phyloP scores from a whole-genome alignment of 441 rosid species.

The Eruca vesicaria region DNA sequence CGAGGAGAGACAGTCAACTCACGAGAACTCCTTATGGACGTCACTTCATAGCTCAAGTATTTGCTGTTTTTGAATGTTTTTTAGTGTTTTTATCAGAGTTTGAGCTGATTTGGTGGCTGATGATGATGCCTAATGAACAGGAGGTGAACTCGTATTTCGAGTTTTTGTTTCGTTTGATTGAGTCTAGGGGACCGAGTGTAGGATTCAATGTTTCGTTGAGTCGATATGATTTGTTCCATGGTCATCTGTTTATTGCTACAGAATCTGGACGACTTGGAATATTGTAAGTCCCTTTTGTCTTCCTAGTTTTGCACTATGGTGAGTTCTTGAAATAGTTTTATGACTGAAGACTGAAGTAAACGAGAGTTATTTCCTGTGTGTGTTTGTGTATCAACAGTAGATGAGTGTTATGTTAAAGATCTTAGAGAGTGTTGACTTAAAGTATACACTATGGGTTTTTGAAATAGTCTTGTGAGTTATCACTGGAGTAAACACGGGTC shows the following conservation, averaged over 20 bases:
- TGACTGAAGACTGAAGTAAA: neutral
- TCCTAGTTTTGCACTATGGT: neutral
- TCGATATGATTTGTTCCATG: slow-evolving; percentile 86
- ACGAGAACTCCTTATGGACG: slow-evolving; percentile 81
- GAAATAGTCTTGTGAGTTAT: neutral
- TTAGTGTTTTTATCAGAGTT: neutral
- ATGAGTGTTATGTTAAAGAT: neutral
- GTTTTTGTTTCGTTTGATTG: slow-evolving; percentile 71
- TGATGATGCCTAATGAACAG: slow-evolving; percentile 40
- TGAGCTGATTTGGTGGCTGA: neutral
- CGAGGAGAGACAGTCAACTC: slow-evolving; percentile 64
- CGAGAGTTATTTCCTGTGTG: neutral
- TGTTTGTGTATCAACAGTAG: neutral
- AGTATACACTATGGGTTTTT: neutral
- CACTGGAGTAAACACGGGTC: neutral
- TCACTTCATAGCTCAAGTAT: slow-evolving; percentile 67
- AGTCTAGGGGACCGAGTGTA: slow-evolving; percentile 56
- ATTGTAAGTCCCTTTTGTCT: slow-evolving; percentile 50
- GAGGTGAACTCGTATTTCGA: slow-evolving; percentile 68
- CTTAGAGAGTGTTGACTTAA: neutral
- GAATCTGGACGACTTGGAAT: slow-evolving; percentile 76
- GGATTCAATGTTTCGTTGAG: slow-evolving; percentile 63
- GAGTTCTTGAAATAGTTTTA: neutral
- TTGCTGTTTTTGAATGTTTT: neutral
- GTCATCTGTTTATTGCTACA: slow-evolving; percentile 66